Evolutionary conservation across 306 rosid genomes (phyloP), one percentile per base, ranked within the genome.

Genomic region (Spatholobus suberectus): DNA sequence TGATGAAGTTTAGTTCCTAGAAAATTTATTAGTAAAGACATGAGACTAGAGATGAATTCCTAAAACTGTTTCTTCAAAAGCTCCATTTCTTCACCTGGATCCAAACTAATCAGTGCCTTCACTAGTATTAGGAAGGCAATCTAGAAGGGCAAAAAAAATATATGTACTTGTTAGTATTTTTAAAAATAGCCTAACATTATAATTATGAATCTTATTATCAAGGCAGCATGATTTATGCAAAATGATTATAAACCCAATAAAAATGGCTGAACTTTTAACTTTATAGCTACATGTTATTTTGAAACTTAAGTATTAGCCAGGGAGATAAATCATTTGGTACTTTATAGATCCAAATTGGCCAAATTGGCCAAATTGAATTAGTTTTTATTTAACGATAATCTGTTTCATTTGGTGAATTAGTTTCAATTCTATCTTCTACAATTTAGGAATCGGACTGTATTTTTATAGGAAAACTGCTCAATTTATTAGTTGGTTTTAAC

Each of bases 51-150:
- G 27, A 89, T 93, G 87, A 94, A 94, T 77, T 90, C 88, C 74
- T 90, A 94, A 79, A 91, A 94, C 76, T 89, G 87, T 81, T 92
- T 88, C 89, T 86, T 89, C 34, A 94, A 88, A 51, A 85, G 81
- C 75, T 94, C 92, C 97, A 93, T 92, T 52, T 93, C 92, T 78
- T 87, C 86, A 68, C 97, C 90, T 65, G 92, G 97, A 78, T 89
- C 86, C 89, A 93, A 88, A 78, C 90, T 93, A 70, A 94, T 90
- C 90, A 94, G 83, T 79, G 90, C 91, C 88, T 92, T 94, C 24
- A 90, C 95, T 63, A 94, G 92, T 77, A 92, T 91, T 85, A 92
- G 91, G 81, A 94, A 94, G 29, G 94, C 89, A 88, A 94, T 93
- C 97, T 94, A 87, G 32, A 29, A 77, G 65, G 81, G 74, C 89